Base-by-base conservation (phyloP, 108 stramenopile genomes). In the Skeletonema menzelii region DNA sequence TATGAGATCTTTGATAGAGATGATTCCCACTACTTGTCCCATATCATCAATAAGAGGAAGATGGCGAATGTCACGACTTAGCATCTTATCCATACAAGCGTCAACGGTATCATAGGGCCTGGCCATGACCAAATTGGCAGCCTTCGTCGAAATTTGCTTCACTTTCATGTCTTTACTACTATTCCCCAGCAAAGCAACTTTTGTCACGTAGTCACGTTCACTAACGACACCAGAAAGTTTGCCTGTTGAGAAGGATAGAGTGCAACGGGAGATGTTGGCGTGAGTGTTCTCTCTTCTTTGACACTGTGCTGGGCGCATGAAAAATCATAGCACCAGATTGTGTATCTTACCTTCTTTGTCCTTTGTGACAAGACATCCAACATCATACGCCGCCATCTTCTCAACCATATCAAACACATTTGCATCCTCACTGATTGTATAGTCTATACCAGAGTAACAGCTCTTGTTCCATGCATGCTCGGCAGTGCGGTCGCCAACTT, bases 71-170 rank as follows among this genome's bases (percentile, higher is more conserved):
- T 91, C 95, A 37, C 84, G 84, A 24, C 77, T 77, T 28, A 97
- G 72, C 97, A 97, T 97, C 84, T 94, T 96, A 46, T 88, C 79
- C 97, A 97, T 95, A 77, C 97, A 97, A 13, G 67, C 68, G 61
- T 95, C 88, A 42, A 96, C 87, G 10, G 94, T 80, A 67, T 95
- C 95, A 27, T 78, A 79, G 20, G 88, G 90, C 26, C 72, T 67
- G 37, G 88, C 97, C 17, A 91, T 94, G 27, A 97, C 74, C 42
- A 96, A 82, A 77, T 97, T 96, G 32, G 85, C 80, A 32, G 70
- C 85, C 57, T 76, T 86, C 58, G 97, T 97, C 22, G 91, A 86
- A 59, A 97, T 96, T 80, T 97, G 86, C 71, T 91, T 94, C 20
- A 96, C 86, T 17, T 42, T 47, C 1, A 88, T 90, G 57, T 88